A percentile compares a stretch with the other conserved stretches of the same genome.
phyloP scores from a whole-genome alignment of 345 rosid species.

The Aquilaria malaccensis region DNA sequence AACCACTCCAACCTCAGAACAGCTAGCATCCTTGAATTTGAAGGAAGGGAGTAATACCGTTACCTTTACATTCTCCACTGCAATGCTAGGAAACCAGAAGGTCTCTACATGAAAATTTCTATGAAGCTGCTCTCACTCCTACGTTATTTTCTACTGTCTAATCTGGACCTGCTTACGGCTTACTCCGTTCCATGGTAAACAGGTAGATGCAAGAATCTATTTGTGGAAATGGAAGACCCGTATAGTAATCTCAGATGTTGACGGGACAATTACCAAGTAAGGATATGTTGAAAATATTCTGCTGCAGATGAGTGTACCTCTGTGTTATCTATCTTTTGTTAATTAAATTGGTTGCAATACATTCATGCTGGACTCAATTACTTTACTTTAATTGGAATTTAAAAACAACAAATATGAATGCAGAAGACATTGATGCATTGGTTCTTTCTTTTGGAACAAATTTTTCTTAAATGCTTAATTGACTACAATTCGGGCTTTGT shows the following conservation, averaged over 20 bases:
- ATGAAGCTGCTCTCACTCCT: constrained; percentile 6
- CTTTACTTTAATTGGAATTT: too few relatives aligned
- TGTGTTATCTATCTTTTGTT: not conserved
- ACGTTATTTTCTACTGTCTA: constrained; percentile 8
- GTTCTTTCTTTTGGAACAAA: too few relatives aligned
- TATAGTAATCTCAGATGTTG: constrained; percentile 93
- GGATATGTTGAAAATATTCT: constrained; percentile 3
- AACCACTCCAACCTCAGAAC: constrained; percentile 76
- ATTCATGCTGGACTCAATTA: too few relatives aligned
- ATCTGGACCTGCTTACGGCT: not conserved
- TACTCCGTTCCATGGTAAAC: constrained; percentile 13
- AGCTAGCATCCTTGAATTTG: constrained; percentile 71
- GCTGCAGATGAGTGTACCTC: not conserved
- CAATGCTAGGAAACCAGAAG: constrained; percentile 91
- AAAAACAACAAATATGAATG: constrained; percentile 1
- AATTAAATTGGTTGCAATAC: too few relatives aligned
- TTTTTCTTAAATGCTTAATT: not conserved
- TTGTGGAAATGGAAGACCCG: constrained; percentile 95
- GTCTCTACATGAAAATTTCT: constrained; percentile 23
- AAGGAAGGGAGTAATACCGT: constrained; percentile 71
- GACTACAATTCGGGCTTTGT: constrained; percentile 8
- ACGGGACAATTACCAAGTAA: constrained; percentile 96
- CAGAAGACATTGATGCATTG: too few relatives aligned
- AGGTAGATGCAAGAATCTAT: constrained; percentile 93
- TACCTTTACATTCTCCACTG: constrained; percentile 79